Evolutionary conservation across 495 filamentous ascomycete genomes (phyloP).

Genomic region (Daldinia bambusicola): DNA sequence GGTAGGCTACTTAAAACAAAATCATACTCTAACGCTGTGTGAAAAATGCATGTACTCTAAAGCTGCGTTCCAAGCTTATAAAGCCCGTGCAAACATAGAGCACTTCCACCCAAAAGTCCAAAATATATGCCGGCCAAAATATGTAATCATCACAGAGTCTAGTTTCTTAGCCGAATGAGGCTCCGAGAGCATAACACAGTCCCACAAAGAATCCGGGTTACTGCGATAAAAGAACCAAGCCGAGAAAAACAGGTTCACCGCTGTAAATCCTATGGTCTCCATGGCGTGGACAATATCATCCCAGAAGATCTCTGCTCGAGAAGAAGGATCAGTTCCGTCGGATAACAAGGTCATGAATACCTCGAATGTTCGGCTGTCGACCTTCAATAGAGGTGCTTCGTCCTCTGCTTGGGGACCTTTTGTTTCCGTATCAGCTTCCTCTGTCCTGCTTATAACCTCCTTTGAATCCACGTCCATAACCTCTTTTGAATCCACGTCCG

Average conservation of each 20-base stretch:
- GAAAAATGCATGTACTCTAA: neutral
- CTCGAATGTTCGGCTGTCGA: slow-evolving; percentile 23
- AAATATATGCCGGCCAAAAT: slow-evolving; percentile 13
- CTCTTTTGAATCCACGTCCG: neutral
- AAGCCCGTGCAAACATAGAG: slow-evolving; percentile 5
- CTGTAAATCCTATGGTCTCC: slow-evolving; percentile 56
- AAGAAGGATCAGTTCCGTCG: slow-evolving; percentile 2
- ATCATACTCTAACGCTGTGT: neutral
- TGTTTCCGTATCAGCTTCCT: neutral
- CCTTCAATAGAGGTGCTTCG: neutral
- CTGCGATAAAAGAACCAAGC: slow-evolving; percentile 61
- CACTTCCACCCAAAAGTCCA: slow-evolving; percentile 2
- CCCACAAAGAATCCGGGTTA: neutral
- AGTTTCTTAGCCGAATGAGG: slow-evolving; percentile 49
- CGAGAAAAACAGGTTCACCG: slow-evolving; percentile 63
- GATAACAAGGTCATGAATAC: slow-evolving; percentile 14
- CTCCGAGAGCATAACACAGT: slow-evolving; percentile 61
- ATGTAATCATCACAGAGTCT: neutral
- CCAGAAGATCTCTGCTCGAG: slow-evolving; percentile 59
- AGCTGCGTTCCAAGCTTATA: neutral
- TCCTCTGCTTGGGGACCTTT: neutral
- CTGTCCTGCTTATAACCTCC: neutral
- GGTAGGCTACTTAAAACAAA: neutral
- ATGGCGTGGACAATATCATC: slow-evolving; percentile 65
- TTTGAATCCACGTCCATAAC: neutral